A percentile compares a stretch with the other conserved stretches of the same genome.
Evolutionary conservation across 257 asterid species (phyloP).

Genomic region (Paulownia fortunei): DNA sequence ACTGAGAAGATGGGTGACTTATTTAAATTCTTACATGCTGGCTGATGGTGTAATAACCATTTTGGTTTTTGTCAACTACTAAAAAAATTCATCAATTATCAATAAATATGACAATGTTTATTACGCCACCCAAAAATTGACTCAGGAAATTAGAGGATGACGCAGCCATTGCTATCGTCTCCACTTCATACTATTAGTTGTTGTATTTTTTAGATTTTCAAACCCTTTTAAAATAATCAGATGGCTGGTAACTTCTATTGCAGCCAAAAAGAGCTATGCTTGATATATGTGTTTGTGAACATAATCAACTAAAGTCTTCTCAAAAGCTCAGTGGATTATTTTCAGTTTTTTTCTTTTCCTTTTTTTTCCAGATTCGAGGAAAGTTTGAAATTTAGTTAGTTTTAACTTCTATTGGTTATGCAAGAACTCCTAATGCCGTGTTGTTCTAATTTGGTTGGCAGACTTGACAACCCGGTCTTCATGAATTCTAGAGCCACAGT

Average conservation of each 20-base stretch:
- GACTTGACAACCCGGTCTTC: conserved; percentile 33
- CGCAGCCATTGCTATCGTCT: neutral
- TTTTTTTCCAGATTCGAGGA: neutral
- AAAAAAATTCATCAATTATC: neutral
- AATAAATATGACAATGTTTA: neutral
- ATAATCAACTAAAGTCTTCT: neutral
- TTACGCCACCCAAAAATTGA: neutral
- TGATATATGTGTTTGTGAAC: neutral
- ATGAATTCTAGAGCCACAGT: conserved; percentile 40
- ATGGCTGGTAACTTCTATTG: neutral
- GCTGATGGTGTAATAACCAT: neutral
- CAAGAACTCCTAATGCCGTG: neutral
- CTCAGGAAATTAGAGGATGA: neutral
- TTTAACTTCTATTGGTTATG: conserved; percentile 2
- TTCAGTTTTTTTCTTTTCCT: no score
- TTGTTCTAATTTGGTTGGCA: conserved; percentile 26
- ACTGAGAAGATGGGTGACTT: neutral
- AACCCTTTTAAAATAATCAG: neutral
- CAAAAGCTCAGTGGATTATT: neutral
- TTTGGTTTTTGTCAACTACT: neutral
- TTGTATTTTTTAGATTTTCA: neutral
- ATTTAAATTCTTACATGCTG: neutral
- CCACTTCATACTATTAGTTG: neutral
- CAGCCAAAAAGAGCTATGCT: conserved; percentile 1
- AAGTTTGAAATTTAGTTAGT: neutral